phyloP scores from a whole-genome alignment of 73 alveolate species.

The Paramecium tetraurelia region DNA sequence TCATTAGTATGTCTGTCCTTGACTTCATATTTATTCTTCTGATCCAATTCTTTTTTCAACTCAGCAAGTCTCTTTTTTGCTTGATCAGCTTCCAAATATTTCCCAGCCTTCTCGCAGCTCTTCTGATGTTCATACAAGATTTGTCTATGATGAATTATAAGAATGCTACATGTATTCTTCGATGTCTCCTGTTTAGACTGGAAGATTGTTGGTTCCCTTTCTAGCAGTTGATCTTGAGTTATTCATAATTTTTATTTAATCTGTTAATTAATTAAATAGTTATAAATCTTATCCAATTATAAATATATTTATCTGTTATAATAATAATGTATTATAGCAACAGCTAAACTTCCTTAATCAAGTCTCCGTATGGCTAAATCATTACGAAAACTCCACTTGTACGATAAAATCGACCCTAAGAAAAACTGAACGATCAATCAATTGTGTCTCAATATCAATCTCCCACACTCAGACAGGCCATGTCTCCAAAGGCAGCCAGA shows the following conservation, averaged over 20 bases:
- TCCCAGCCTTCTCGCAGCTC: slow-evolving; percentile 59
- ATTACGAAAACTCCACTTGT: background rate
- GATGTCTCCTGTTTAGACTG: slow-evolving; percentile 20
- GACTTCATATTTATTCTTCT: slow-evolving; percentile 56
- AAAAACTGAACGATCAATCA: background rate
- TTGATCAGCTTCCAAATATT: slow-evolving; percentile 59
- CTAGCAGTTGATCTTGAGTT: background rate
- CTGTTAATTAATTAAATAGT: background rate
- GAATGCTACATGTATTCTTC: slow-evolving; percentile 14
- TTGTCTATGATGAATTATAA: background rate
- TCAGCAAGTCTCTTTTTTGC: slow-evolving; percentile 54
- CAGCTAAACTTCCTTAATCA: background rate
- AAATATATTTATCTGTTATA: background rate
- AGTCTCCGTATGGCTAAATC: background rate
- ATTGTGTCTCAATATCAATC: background rate
- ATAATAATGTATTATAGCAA: background rate
- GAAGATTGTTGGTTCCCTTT: slow-evolving; percentile 21
- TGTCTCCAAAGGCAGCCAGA: slow-evolving; percentile 36
- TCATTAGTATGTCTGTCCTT: slow-evolving; percentile 53
- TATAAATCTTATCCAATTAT: background rate
- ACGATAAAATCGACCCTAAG: background rate
- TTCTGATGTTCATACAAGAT: slow-evolving; percentile 49
- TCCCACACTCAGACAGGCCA: background rate
- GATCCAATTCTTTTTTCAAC: slow-evolving; percentile 41
- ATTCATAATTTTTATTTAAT: background rate